Evolutionary conservation across 495 filamentous ascomycete species (phyloP), one percentile per base, ranked within the genome.

Genomic region (Parathielavia appendiculata): DNA sequence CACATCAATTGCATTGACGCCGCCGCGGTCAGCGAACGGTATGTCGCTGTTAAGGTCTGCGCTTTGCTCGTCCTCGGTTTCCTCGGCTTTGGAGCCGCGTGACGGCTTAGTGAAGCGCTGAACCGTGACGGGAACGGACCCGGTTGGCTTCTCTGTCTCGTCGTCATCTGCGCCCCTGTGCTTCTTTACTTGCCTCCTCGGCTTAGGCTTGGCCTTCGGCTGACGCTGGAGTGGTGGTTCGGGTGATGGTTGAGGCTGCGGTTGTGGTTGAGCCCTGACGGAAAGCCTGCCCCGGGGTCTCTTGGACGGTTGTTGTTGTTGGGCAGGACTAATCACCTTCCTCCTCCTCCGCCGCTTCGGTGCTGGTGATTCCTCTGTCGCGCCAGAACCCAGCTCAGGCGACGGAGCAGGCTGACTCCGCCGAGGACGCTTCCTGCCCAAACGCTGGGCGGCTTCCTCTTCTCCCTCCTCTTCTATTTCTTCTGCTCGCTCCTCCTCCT

Each of bases 1-100:
- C 0, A 89, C 87, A 50, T 90, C 87, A 17, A 88, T 77, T 1
- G 81, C 74, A 60, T 89, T 89, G 56, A 87, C 84, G 32, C 83
- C 86, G 26, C 77, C 76, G n/a, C 81, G 79, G 58, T 75, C 83
- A 12, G 81, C 63, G 40, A 76, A 78, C 7, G 78, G 74, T 41
- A 81, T 80, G 0, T 76, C 74, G 19, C 68, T 56, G 58, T 71
- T 73, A 52, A 80, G 69, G 50, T 78, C 78, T 13, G 66, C 67
- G 45, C 69, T 66, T 9, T 51, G 30, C 22, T 79, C 76, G 35
- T 74, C 73, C 16, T 64, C 70, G 17, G 62, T 66, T 13, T 54
- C 59, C 1, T 63, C 67, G 14, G 64, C 68, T 9, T 52, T 38
- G 19, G 57, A 59, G 38, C 58, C 61, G 1, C 30, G 44, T 4